These are phyloP conservation scores for Globisporangium spiculum DNA, from an alignment of 352 stramenopile species.

Conservation along the genomic window DNA sequence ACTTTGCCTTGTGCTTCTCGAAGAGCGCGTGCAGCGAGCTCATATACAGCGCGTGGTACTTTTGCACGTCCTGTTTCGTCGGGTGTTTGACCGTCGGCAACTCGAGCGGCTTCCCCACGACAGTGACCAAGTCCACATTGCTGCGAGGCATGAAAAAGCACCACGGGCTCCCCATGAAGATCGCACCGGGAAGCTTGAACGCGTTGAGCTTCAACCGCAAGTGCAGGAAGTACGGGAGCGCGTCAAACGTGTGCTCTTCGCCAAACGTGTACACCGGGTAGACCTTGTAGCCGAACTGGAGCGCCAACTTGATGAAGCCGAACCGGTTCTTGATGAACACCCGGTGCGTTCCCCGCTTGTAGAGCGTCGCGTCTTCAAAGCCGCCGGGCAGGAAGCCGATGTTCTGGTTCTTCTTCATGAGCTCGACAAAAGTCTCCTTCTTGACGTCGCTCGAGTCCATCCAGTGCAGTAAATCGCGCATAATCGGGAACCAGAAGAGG, in stretches of 20 bases:
- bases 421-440: slow-evolving; percentile 42
- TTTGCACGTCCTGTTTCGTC: slow-evolving; percentile 80
- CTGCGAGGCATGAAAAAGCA: slow-evolving; percentile 85
- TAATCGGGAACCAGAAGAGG: slow-evolving; percentile 70
- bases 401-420: slow-evolving; percentile 61
- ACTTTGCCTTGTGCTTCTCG: slow-evolving; percentile 80
- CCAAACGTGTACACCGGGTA: slow-evolving; percentile 92
- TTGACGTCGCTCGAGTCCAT: slow-evolving; percentile 52
- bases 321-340: slow-evolving; percentile 90
- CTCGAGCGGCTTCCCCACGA: slow-evolving; percentile 84
- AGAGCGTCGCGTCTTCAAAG: slow-evolving; percentile 94
- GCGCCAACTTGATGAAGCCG: slow-evolving; percentile 92
- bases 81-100: slow-evolving; percentile 86
- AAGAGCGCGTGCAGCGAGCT: slow-evolving; percentile 77
- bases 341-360: slow-evolving; percentile 70
- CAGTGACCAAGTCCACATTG: slow-evolving; percentile 79
- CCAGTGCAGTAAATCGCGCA: slow-evolving; percentile 72
- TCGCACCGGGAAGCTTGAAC: slow-evolving; percentile 77
- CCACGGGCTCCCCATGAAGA: slow-evolving; percentile 67
- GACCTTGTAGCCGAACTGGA: slow-evolving; percentile 90
- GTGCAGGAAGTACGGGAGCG: slow-evolving; percentile 78
- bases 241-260: slow-evolving; percentile 86
- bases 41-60: slow-evolving; percentile 90
- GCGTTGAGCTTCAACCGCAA: slow-evolving; percentile 83
- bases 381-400: slow-evolving; percentile 89